These are phyloP conservation scores for Pyricularia sp. DNA, from an alignment of 2,329 filamentous ascomycete species.

Conservation along the genomic window DNA sequence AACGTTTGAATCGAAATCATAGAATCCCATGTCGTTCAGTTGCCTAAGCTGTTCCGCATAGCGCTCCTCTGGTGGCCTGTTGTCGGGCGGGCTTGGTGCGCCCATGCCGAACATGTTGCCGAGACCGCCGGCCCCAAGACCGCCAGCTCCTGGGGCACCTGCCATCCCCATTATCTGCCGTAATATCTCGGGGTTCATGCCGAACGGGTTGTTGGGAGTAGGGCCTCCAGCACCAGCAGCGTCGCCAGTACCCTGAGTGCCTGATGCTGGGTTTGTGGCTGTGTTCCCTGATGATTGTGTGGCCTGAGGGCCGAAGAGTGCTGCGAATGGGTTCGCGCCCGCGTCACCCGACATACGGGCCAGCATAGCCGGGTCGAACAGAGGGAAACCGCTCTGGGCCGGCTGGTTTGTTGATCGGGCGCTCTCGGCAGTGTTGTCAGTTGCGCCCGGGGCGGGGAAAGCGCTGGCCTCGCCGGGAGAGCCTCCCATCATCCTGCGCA, in stretches of 20 bases:
- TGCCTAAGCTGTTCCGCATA: conserved; percentile 85
- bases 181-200: conserved; percentile 1
- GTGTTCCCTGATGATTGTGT: conserved; percentile 43
- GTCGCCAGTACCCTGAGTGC: background rate
- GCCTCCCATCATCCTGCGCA: conserved; percentile 60
- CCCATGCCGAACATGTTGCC: conserved; percentile 16
- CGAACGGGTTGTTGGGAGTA: background rate
- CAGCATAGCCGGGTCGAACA: conserved; percentile 15
- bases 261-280: conserved; percentile 11
- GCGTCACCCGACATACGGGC: conserved; percentile 10
- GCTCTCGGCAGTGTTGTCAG: conserved; percentile 64
- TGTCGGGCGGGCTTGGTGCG: conserved; percentile 55
- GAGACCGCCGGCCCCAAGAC: background rate
- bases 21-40: conserved; percentile 98
- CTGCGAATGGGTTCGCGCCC: conserved; percentile 53
- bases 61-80: conserved; percentile 79
- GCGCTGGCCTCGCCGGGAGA: conserved; percentile 31
- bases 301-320: conserved; percentile 36
- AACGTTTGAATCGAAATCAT: conserved; percentile 88
- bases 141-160: conserved; percentile 4
- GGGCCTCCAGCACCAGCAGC: background rate
- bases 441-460: conserved; percentile 86
- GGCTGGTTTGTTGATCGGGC: conserved; percentile 18
- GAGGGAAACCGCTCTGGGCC: conserved; percentile 6
- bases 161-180: conserved; percentile 15